Percentiles rank a stretch among this genome's conserved stretches.
phyloP scores from a whole-genome alignment of 345 rosid species.

The Reutealis trisperma region DNA sequence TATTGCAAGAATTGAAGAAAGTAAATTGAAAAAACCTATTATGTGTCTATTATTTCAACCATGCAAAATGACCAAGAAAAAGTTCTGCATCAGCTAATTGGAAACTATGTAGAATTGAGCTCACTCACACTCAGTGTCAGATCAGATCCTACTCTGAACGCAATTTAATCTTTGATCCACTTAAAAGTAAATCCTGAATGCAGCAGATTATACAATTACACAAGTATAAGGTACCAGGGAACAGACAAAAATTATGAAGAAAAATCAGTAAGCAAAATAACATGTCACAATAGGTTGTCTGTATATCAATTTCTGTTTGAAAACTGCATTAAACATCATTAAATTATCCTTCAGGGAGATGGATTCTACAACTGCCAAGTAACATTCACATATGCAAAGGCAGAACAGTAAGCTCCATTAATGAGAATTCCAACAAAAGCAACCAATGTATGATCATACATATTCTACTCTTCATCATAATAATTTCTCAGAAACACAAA shows the following conservation, averaged over 20 bases:
- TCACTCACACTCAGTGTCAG: background rate
- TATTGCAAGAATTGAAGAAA: background rate
- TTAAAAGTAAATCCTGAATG: background rate
- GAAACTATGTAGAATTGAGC: background rate
- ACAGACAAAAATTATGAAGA: background rate
- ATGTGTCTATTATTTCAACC: background rate
- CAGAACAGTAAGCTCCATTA: background rate
- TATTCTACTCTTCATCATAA: background rate
- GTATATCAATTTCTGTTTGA: background rate
- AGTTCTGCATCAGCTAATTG: background rate
- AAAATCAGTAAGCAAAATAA: background rate
- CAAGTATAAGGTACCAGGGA: background rate
- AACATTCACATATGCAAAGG: background rate
- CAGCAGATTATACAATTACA: background rate
- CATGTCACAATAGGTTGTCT: background rate
- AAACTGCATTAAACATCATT: background rate
- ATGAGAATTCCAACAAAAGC: background rate
- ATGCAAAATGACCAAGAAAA: background rate
- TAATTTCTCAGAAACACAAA: background rate
- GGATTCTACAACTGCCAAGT: background rate
- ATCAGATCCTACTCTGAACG: background rate
- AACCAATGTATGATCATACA: background rate
- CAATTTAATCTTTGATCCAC: background rate
- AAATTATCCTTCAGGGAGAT: background rate
- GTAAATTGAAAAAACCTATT: background rate